Evolutionary conservation across 371 early-diverging fungal genomes (phyloP), one percentile per base, ranked within the genome.

Genomic region (Rhizopus arrhizus): DNA sequence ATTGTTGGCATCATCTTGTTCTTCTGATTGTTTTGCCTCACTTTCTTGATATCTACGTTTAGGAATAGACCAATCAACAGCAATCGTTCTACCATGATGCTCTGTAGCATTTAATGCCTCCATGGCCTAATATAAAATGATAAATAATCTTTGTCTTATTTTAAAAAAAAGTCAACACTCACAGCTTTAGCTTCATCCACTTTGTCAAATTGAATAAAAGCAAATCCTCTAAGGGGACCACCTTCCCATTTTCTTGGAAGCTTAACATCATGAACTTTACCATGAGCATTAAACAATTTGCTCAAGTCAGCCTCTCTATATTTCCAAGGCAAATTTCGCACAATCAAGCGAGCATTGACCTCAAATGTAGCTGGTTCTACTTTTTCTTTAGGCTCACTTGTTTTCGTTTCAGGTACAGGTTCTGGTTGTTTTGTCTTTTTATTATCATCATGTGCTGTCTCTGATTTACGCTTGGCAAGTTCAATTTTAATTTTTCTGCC

Each of bases 321-420:
- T 68, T 80, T 89, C 88, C 93, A 96, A 5, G 95, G 83, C 68
- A 96, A 80, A 66, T 96, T 96, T 49, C 96, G 92, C 31, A 96
- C 83, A 65, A 96, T 95, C 49, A 96, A 77, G 36, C 95, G 88
- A 38, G 89, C 86, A 60, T 68, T 68, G 36, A 68, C 68, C n/a
- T 68, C 69, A 34, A 65, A 69, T 22, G 16, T 9, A 28, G 38
- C 22, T n/a, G 36, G 40, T 31, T 50, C 52, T 9, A n/a, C 2
- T 32, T 36, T 41, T 8, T 69, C 34, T 28, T 54, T 42, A n/a
- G 64, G 56, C 33, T 55, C 68, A 2, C 46, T 53, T 38, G 53
- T 34, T 33, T 58, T 50, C 15, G 61, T 54, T 59, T 59, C 54
- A 41, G 41, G 15, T 28, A 16, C 29, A 34, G 46, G 54, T 53